phyloP scores from a whole-genome alignment of 2,329 filamentous ascomycete species.

The Pseudogymnoascus sp. region DNA sequence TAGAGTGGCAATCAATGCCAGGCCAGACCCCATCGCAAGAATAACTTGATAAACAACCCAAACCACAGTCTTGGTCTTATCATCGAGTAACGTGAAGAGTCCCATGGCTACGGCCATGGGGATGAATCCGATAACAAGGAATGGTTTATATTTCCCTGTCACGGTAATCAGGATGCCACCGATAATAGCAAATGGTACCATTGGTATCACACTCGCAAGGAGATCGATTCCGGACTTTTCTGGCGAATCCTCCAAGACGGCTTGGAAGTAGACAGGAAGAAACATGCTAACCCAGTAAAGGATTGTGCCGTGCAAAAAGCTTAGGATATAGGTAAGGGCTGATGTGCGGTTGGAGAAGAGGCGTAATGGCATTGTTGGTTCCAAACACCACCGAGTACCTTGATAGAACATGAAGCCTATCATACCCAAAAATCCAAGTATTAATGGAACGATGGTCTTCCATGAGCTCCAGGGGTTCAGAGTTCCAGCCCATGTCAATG shows the following conservation, averaged over 20 bases:
- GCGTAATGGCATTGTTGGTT: constrained; percentile 8
- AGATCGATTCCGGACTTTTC: background rate
- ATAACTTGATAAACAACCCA: constrained; percentile 38
- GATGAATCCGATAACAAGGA: too few species aligned
- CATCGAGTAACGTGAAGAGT: constrained; percentile 32
- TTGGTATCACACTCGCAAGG: too few species aligned
- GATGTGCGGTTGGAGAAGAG: constrained; percentile 10
- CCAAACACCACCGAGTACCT: background rate
- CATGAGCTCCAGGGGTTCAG: constrained; percentile 9
- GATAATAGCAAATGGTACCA: constrained; percentile 24
- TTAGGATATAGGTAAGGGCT: background rate
- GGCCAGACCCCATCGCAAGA: constrained; percentile 27
- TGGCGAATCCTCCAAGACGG: background rate
- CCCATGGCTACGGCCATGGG: constrained; percentile 22
- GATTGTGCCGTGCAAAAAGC: constrained; percentile 7
- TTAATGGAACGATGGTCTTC: constrained; percentile 27
- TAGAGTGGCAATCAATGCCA: constrained; percentile 7
- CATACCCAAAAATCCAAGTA: constrained; percentile 7
- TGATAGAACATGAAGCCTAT: constrained; percentile 10
- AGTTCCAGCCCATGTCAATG: constrained; percentile 17
- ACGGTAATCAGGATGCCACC: constrained; percentile 2
- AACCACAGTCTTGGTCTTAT: constrained; percentile 27
- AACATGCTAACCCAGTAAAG: constrained; percentile 9
- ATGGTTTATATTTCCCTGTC: too few species aligned
- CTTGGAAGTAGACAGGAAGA: constrained; percentile 13